Base-by-base conservation (phyloP, 768 basidiomycete species). In the Leccinum disarticulatum region DNA sequence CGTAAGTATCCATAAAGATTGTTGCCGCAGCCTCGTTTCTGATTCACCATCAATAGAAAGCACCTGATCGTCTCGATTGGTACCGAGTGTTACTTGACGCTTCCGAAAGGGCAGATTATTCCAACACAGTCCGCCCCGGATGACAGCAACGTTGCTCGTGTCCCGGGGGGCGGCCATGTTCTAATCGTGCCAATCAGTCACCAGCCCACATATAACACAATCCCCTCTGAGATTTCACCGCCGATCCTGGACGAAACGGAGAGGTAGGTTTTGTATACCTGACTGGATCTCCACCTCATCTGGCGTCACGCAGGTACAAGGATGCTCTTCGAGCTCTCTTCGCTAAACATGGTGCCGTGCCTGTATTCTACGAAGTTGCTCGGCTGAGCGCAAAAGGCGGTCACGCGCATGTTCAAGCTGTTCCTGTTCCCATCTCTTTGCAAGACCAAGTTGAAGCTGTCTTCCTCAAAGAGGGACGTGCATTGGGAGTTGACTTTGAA, bases 101-200 rank as follows among this genome's bases (percentile, higher is more conserved):
- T 98, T n/a, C 91, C 97, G 0, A 98, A 97, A 72, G 97, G 97
- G 3, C 94, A 96, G 72, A 87, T 98, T 47, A 83, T 93, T 48
- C 91, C 92, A 17, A 95, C 94, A 6, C 86, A 87, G 49, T 80
- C 83, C 28, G 73, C 79, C 3, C 74, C 77, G 17, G 77, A 80
- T 43, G 75, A 78, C 65, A 73, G 63, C 43, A 67, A 71, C n/a
- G 66, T 68, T 8, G 64, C 70, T 63, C 57, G 64, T 60, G 88
- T 98, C 22, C 97, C 97, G 2, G 97, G 97, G 19, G 97, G 97
- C 22, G 97, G 97, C 0, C 97, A 99, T 71, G 88, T 96, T 38
- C 83, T 99, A 41, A 90, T 98, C 57, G 88, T 98, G 28, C 93
- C 93, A 14, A 93, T 99, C 68, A 86, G 91, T 38, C 97, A 99